Conservation (phyloP, 1,284 basidiomycete genomes). For the Apiotrichum porosum region DNA sequence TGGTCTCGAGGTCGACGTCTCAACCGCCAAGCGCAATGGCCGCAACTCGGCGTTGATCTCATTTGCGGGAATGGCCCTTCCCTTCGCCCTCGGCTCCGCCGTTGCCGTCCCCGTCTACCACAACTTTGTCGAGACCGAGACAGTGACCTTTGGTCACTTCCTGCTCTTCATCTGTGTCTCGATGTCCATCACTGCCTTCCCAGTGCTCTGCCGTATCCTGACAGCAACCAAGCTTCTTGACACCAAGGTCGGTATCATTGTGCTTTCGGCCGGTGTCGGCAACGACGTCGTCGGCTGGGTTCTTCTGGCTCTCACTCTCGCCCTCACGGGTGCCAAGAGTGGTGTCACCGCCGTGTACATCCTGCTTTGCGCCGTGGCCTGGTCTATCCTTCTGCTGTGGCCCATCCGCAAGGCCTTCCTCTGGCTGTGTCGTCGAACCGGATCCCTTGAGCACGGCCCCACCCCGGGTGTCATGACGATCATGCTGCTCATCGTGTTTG, state of each 20-base stretch:
- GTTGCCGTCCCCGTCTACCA: slow-evolving; percentile 74
- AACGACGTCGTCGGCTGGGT: slow-evolving; percentile 73
- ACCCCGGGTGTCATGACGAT: slow-evolving; percentile 73
- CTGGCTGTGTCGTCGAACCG: slow-evolving; percentile 72
- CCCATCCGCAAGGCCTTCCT: slow-evolving; percentile 59
- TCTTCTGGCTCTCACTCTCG: slow-evolving; percentile 72
- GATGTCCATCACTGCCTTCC: slow-evolving; percentile 89
- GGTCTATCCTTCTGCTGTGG: slow-evolving; percentile 73
- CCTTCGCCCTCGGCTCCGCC: slow-evolving; percentile 79
- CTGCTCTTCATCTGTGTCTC: slow-evolving; percentile 89
- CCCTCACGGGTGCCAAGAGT: slow-evolving; percentile 65
- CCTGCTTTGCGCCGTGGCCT: slow-evolving; percentile 73
- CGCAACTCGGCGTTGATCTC: slow-evolving; percentile 60
- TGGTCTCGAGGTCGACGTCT: slow-evolving; percentile 82
- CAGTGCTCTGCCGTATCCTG: slow-evolving; percentile 74
- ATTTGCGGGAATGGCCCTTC: slow-evolving; percentile 62
- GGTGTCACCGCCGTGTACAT: slow-evolving; percentile 70
- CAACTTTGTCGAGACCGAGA: slow-evolving; percentile 60
- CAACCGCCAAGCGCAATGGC: slow-evolving; percentile 71
- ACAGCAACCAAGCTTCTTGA: slow-evolving; percentile 67
- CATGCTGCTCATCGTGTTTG: slow-evolving; percentile 66
- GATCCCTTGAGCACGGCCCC: slow-evolving; percentile 67
- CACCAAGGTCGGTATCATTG: slow-evolving; percentile 88
- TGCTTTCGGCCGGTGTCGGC: slow-evolving; percentile 86
- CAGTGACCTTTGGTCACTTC: slow-evolving; percentile 73